These are phyloP conservation scores for Ceriops tagal DNA, from an alignment of 345 rosid species.

Conservation along the genomic window DNA sequence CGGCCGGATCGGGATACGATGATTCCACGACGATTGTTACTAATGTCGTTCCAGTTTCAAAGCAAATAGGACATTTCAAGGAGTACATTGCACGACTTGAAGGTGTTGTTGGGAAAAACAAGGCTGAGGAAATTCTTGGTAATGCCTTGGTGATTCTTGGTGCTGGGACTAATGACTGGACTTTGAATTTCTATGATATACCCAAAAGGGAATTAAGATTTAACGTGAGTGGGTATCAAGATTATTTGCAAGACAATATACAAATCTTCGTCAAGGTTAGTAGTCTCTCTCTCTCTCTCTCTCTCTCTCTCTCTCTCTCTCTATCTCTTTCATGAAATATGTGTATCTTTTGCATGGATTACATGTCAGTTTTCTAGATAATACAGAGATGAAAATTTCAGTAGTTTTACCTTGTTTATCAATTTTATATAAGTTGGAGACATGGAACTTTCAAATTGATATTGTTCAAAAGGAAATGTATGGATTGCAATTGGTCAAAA, in stretches of 20 bases:
- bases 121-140: conserved; percentile 34
- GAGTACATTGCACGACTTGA: conserved; percentile 33
- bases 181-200: conserved; percentile 39
- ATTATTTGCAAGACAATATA: conserved; percentile 35
- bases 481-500: no score
- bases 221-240: conserved; percentile 39
- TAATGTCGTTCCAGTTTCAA: conserved; percentile 29
- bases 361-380: not conserved
- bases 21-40: conserved; percentile 22
- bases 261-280: conserved; percentile 38
- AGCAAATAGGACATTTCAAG: conserved; percentile 42
- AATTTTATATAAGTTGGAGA: no score
- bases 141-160: conserved; percentile 45
- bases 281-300: not conserved
- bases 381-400: no score
- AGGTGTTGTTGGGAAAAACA: conserved; percentile 30
- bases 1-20: conserved; percentile 44
- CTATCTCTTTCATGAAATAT: no score
- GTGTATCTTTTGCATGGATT: not conserved
- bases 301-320: not conserved
- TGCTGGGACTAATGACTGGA: conserved; percentile 61
- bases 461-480: no score
- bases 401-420: no score
- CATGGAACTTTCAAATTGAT: no score
- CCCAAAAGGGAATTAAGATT: conserved; percentile 36